These are phyloP conservation scores for Suillus placidus DNA, from an alignment of 768 basidiomycete species.

Conservation along the genomic window DNA sequence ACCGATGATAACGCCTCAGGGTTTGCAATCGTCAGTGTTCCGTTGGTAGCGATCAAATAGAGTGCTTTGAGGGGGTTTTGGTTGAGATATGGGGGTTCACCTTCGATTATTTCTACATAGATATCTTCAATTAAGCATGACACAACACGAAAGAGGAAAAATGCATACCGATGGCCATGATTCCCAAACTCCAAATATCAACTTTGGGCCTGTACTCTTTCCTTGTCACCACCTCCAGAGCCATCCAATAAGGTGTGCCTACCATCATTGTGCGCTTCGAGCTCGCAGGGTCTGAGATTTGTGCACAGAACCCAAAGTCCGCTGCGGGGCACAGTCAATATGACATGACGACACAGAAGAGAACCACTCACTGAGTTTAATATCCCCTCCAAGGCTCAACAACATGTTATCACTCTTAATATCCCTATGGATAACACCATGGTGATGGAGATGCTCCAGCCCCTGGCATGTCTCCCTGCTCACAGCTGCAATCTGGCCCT, in stretches of 20 bases:
- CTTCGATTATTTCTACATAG: constrained; percentile 91
- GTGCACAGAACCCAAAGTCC: constrained; percentile 98
- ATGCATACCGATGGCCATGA: constrained; percentile 90
- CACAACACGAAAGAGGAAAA: background rate
- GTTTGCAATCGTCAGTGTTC: constrained; percentile 94
- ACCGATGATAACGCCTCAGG: constrained; percentile 73
- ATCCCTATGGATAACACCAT: constrained; percentile 98
- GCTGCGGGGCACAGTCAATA: constrained; percentile 48
- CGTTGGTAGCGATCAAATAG: constrained; percentile 97
- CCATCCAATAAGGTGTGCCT: constrained; percentile 99
- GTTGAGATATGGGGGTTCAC: constrained; percentile 94
- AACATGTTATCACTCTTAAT: constrained; percentile 99
- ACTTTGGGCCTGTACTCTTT: constrained; percentile 99
- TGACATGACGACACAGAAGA: background rate
- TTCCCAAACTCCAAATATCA: constrained; percentile 96
- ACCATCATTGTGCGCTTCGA: constrained; percentile 98
- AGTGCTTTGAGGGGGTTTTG: constrained; percentile 96
- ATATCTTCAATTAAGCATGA: constrained; percentile 14
- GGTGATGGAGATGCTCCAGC: constrained; percentile 90
- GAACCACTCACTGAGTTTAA: constrained; percentile 87
- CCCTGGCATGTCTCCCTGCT: constrained; percentile 92
- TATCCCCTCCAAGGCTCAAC: constrained; percentile 89
- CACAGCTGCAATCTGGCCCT: constrained; percentile 98
- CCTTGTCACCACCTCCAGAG: constrained; percentile 95
- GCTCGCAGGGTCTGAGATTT: constrained; percentile 86